phyloP scores from a whole-genome alignment of 148 eudicot genomes.

The Fagopyrum esculentum region DNA sequence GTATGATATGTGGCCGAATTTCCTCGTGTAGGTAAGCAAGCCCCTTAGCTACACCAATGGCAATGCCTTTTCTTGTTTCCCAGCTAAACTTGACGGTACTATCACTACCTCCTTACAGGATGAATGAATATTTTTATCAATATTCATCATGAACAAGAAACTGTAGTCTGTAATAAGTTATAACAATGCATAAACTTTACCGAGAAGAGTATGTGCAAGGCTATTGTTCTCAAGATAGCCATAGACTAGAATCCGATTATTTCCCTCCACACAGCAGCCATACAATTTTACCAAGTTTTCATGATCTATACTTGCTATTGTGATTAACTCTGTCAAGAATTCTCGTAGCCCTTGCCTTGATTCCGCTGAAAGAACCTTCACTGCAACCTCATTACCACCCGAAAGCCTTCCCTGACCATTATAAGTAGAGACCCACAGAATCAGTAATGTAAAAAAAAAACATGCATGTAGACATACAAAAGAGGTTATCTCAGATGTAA shows the following conservation, averaged over 20 bases:
- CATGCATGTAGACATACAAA: background rate
- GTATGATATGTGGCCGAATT: constrained; percentile 61
- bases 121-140: constrained; percentile 1
- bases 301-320: constrained; percentile 60
- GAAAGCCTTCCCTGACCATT: constrained; percentile 54
- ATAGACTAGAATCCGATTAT: constrained; percentile 64
- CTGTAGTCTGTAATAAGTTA: background rate
- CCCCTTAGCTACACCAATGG: constrained; percentile 73
- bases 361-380: constrained; percentile 71
- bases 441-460: background rate
- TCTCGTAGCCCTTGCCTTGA: constrained; percentile 73
- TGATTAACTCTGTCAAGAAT: constrained; percentile 60
- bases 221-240: constrained; percentile 84
- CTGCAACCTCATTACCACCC: constrained; percentile 61
- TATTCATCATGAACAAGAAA: constrained; percentile 7
- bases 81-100: constrained; percentile 45
- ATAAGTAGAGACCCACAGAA: constrained; percentile 6
- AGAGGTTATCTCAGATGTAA: constrained; percentile 15
- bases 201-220: constrained; percentile 65
- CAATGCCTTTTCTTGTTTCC: constrained; percentile 47
- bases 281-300: constrained; percentile 73
- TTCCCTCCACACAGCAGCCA: constrained; percentile 73
- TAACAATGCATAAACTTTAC: constrained; percentile 26
- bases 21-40: constrained; percentile 84
- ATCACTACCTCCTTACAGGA: constrained; percentile 32